Percentiles rank a stretch among this genome's conserved stretches.
Evolutionary conservation across 805 yeast genomes (phyloP).

Genomic region (Candida tallmaniae): DNA sequence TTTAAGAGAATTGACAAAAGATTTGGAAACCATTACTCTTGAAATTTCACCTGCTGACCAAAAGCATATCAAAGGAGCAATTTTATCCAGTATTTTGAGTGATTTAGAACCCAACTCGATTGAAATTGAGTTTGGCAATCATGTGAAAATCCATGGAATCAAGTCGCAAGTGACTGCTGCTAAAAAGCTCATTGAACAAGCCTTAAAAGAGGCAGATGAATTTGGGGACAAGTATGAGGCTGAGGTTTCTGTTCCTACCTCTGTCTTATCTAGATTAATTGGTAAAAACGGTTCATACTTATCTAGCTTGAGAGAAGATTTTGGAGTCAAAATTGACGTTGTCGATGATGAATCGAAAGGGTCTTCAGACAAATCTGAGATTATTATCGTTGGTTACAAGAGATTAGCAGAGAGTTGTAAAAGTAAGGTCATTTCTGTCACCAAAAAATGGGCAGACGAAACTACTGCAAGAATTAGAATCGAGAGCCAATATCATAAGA

Average conservation of each 20-base stretch:
- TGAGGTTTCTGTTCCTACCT: constrained; percentile 58
- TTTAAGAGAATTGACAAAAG: constrained; percentile 54
- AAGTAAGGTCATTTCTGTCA: constrained; percentile 49
- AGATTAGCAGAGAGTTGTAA: constrained; percentile 73
- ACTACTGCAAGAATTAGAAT: constrained; percentile 56
- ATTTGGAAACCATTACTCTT: constrained; percentile 49
- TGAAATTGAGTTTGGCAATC: constrained; percentile 49
- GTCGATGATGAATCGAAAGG: constrained; percentile 42
- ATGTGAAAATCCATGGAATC: constrained; percentile 67
- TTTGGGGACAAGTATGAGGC: constrained; percentile 42
- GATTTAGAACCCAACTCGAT: constrained; percentile 37
- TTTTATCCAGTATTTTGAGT: constrained; percentile 44
- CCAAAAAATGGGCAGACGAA: constrained; percentile 83
- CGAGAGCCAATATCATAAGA: constrained; percentile 74
- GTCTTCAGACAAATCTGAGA: constrained; percentile 34
- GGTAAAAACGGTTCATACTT: constrained; percentile 85
- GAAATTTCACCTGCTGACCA: constrained; percentile 54
- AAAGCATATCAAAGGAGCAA: constrained; percentile 49
- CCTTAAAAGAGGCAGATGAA: constrained; percentile 53
- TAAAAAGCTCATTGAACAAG: constrained; percentile 45
- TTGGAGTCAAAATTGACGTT: constrained; percentile 72
- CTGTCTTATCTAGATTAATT: constrained; percentile 71
- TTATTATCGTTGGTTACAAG: constrained; percentile 72
- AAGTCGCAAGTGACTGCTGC: constrained; percentile 56
- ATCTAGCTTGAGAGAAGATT: constrained; percentile 64